phyloP scores from a whole-genome alignment of 139 green algal genomes.

The Desmodesmus armatus region DNA sequence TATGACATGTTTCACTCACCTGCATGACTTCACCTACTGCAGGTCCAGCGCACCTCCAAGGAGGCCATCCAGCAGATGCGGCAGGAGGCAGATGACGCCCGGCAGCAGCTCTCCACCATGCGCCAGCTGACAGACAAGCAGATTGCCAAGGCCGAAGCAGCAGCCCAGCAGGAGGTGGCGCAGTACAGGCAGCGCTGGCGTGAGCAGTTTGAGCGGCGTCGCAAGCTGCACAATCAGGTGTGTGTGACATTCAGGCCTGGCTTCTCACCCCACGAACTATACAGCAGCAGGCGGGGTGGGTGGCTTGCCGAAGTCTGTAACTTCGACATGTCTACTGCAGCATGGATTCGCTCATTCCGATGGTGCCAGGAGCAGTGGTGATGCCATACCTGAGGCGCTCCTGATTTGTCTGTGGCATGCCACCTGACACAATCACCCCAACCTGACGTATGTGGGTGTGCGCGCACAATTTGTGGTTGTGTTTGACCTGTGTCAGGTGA shows the following conservation, averaged over 20 bases:
- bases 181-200: constrained; percentile 58
- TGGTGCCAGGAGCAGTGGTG: too few relatives aligned
- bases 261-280: too few relatives aligned
- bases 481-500: constrained; percentile 50
- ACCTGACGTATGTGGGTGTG: too few relatives aligned
- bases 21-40: not conserved
- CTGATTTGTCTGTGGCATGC: too few relatives aligned
- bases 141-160: not conserved
- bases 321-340: too few relatives aligned
- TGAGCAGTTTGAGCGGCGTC: constrained; percentile 65
- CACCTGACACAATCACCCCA: too few relatives aligned
- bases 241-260: too few relatives aligned
- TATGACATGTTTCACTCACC: not conserved
- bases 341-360: too few relatives aligned
- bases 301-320: too few relatives aligned
- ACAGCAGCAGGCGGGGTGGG: too few relatives aligned
- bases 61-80: constrained; percentile 44
- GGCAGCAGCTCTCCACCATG: not conserved
- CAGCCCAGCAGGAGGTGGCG: constrained; percentile 6
- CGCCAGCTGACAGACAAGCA: constrained; percentile 11
- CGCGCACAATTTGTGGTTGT: too few relatives aligned
- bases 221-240: constrained; percentile 70
- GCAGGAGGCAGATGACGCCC: not conserved
- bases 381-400: too few relatives aligned
- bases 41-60: not conserved